Evolutionary conservation across 495 filamentous ascomycete genomes (phyloP).

Genomic region (Xylaria curta): DNA sequence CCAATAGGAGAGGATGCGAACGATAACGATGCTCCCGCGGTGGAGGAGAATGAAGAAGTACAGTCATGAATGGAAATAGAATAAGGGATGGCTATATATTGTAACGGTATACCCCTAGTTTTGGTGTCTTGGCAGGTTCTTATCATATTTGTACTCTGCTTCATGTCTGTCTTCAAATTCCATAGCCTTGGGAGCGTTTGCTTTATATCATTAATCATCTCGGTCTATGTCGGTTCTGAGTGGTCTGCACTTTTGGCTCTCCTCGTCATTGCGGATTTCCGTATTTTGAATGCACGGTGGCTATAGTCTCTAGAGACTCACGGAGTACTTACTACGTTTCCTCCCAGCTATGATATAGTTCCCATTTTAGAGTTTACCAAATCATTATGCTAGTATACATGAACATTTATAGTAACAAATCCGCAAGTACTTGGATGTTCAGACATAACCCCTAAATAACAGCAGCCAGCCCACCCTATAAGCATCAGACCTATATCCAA

Average conservation of each 20-base stretch:
- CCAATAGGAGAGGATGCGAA: constrained; percentile 34
- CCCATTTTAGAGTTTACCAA: not conserved
- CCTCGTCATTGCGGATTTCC: not conserved
- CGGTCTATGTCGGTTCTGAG: not conserved
- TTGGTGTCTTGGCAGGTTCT: not conserved
- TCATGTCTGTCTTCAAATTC: constrained; percentile 9
- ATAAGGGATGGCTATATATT: constrained; percentile 13
- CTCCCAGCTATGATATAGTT: not conserved
- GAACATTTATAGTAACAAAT: not conserved
- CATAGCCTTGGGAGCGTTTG: constrained; percentile 27
- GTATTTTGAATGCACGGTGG: not conserved
- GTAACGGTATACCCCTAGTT: constrained; percentile 22
- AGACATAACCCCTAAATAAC: not conserved
- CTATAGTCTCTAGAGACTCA: not conserved
- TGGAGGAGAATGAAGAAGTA: constrained; percentile 1
- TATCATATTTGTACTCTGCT: constrained; percentile 1
- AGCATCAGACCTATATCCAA: not conserved
- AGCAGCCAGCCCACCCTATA: not conserved
- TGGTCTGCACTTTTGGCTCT: not conserved
- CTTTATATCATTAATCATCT: constrained; percentile 14
- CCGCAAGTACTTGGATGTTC: not conserved
- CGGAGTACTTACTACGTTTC: not conserved
- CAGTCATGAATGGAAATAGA: constrained; percentile 15
- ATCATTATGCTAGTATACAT: not conserved
- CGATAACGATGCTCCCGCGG: constrained; percentile 8